Conservation (phyloP, 345 rosid species). For the Eucalyptus sp. region DNA sequence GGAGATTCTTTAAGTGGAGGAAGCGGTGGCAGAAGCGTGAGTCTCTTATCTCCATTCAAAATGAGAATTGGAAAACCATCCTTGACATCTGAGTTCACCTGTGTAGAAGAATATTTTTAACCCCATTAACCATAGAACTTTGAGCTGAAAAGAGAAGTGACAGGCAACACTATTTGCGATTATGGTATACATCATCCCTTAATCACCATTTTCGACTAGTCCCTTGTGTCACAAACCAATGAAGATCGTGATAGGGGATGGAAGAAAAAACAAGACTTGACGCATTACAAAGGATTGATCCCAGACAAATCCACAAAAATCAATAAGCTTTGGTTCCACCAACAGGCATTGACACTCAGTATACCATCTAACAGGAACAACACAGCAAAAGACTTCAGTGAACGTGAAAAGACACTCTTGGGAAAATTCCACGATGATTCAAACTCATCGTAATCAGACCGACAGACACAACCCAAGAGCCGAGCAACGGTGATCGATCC, state of each 20-base stretch:
- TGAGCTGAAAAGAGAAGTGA: background rate
- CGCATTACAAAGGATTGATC: background rate
- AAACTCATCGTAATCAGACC: background rate
- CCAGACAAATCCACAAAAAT: background rate
- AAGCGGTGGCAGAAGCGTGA: conserved; percentile 41
- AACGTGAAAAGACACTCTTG: background rate
- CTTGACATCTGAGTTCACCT: conserved; percentile 33
- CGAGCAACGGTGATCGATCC: background rate
- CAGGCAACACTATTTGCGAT: background rate
- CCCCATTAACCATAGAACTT: background rate
- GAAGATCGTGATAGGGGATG: background rate
- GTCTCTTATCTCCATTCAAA: conserved; percentile 44
- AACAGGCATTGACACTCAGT: background rate
- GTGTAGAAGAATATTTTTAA: background rate
- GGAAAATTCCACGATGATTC: background rate
- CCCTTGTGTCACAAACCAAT: background rate
- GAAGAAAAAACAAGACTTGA: background rate
- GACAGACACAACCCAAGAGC: background rate
- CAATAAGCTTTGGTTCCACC: background rate
- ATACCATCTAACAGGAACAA: background rate
- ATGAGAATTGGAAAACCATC: conserved; percentile 52
- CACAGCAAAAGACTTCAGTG: background rate
- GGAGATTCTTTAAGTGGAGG: conserved; percentile 31
- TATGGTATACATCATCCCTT: background rate
- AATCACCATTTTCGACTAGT: background rate